Base-by-base conservation (phyloP, 176 grass and related monocot species). In the Carex pumila region DNA sequence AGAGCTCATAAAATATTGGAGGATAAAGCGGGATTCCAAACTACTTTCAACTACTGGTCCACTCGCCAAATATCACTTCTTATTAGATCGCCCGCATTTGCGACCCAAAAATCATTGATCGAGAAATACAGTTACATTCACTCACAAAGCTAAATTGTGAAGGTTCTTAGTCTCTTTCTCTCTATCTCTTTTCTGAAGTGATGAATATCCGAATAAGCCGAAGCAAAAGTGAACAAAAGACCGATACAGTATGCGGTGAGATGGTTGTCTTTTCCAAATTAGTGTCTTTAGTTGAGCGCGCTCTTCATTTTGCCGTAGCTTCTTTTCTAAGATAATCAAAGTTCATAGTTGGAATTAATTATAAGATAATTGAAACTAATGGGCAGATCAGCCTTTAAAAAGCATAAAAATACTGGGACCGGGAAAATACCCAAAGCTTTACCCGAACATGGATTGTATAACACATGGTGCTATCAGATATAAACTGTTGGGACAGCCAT, bases 231-330 rank as follows among this genome's bases (percentile, higher is more conserved):
- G 55, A 45, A 66, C 49, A 76, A 84, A 56, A 66, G 65, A 71
- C 1, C 25, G 78, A 60, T 61, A 74, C 43, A 12, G 61, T 54
- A 69, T 29, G 77, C 47, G 74, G 61, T 21, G 41, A 4, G 58
- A 43, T 18, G 52, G 64, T 87, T 67, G 54, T 65, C 85, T 83
- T 60, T 67, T 80, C 7, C 6, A 3, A 81, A 98, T 66, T 61
- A 98, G 74, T 83, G 87, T 93, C 91, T 89, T 98, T 68, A 98
- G 82, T 45, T 98, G 95, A 36, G 83, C 87, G 30, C 52, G 86
- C 67, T 98, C 95, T 92, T 98, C 95, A 25, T 93, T 86, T 85
- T 91, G 85, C n/a, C 77, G 81, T 72, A 81, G 47, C 82, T 87
- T 98, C 34, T 88, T 89, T 86, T 98, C 95, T 98, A 86, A 87